Base-by-base conservation (phyloP, 2,329 filamentous ascomycete genomes). In the Aureobasidium sp. region DNA sequence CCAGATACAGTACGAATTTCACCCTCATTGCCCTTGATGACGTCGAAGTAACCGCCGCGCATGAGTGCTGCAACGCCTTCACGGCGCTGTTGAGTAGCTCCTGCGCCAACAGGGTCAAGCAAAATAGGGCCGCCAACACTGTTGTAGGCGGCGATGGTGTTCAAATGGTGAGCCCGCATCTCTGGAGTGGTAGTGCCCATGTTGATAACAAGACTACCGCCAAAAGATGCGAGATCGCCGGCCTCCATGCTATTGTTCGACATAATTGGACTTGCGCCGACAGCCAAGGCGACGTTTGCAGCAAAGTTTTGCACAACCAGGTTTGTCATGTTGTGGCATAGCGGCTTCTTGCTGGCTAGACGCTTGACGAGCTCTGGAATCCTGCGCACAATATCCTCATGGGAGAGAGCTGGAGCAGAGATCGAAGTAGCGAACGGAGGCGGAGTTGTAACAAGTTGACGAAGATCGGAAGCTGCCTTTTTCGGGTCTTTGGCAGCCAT, bases 311-410 rank as follows among this genome's bases (percentile, higher is more conserved):
- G 91, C 25, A 97, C 93, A 0, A 97, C 93, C 58, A 92, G 81
- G 73, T 97, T 97, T 59, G 94, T 97, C 90, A 97, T 97, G 76
- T 96, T 97, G 76, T 97, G 93, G 56, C 88, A 89, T 25, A 97
- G 80, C 0, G 92, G 91, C 62, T 83, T 87, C 47, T 76, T 79
- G 2, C 78, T 73, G 5, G 83, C 83, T 52, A 96, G 82, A 6
- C 80, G 79, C 63, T 77, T 78, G 47, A 95, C 79, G 20, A 74
- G 67, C 4, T 36, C 61, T 34, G 73, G 71, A 11, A 68, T 68
- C 42, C 59, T 66, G 17, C 63, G 41, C 44, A 71, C 56, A 51
- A 75, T 67, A 34, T 67, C 67, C 27, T 65, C 65, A 4, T 59
- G 69, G 61, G 66, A 68, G 65, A 66, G 72, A 4, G 74, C 70